Conservation (phyloP, 1,139 yeast species). For the Hansenula anomala region DNA sequence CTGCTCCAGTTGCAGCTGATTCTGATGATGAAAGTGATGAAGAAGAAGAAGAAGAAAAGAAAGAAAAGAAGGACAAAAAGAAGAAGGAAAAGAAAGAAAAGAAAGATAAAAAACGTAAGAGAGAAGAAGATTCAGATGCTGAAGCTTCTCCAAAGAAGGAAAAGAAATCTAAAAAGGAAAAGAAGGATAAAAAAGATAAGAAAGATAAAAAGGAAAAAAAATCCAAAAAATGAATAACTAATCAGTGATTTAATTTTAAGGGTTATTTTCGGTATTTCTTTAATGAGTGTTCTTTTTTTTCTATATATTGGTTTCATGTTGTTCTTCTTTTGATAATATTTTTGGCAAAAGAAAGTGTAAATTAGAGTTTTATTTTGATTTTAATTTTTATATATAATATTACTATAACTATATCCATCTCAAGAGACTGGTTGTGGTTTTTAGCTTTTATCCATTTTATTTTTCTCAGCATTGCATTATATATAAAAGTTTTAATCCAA, state of each 20-base stretch:
- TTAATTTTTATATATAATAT: too few species aligned
- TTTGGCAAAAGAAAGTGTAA: too few species aligned
- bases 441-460: background rate
- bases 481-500: background rate
- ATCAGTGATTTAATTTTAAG: background rate
- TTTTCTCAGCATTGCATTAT: background rate
- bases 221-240: constrained; percentile 10
- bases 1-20: constrained; percentile 43
- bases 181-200: constrained; percentile 17
- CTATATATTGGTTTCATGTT: too few species aligned
- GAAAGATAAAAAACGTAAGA: constrained; percentile 44
- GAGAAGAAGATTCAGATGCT: constrained; percentile 32
- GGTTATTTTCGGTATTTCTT: background rate
- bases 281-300: background rate
- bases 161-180: constrained; percentile 21
- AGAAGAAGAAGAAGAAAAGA: constrained; percentile 31
- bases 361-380: too few species aligned
- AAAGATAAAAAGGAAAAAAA: constrained; percentile 17
- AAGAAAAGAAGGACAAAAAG: constrained; percentile 39
- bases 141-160: constrained; percentile 28
- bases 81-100: constrained; percentile 42
- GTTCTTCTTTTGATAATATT: too few species aligned
- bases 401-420: background rate
- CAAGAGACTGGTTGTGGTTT: too few species aligned
- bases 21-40: constrained; percentile 47